Percentiles rank a stretch among this genome's conserved stretches.
Conservation (phyloP, 1,284 basidiomycete genomes). For the Mixia osmundae region DNA sequence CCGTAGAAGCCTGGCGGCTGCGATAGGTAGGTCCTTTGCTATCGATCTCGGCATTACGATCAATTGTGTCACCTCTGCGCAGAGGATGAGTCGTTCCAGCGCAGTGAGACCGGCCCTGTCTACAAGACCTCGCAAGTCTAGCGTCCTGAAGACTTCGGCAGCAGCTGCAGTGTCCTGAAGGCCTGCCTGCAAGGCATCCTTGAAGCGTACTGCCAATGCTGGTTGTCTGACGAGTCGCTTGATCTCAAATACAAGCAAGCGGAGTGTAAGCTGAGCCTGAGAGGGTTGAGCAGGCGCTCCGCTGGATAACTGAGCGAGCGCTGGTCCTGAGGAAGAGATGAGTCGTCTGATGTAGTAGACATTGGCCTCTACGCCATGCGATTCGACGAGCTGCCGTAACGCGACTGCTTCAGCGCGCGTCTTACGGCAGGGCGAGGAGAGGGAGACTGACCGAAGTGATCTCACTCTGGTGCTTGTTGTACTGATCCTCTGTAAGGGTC, state of each 20-base stretch:
- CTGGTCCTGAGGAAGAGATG: conserved; percentile 37
- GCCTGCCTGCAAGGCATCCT: conserved; percentile 47
- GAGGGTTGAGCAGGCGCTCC: conserved; percentile 8
- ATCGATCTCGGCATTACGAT: no score
- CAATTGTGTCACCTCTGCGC: conserved; percentile 14
- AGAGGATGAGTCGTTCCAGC: conserved; percentile 5
- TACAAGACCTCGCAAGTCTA: conserved; percentile 4
- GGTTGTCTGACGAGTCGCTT: conserved; percentile 66
- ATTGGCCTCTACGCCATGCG: conserved; percentile 83
- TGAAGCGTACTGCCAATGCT: conserved; percentile 56
- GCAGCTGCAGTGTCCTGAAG: conserved; percentile 9
- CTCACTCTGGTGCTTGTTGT: conserved; percentile 68
- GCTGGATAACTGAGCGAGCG: background rate
- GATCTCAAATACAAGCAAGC: conserved; percentile 60
- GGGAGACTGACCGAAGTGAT: conserved; percentile 33
- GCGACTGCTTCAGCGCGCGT: background rate
- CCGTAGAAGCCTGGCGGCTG: no score
- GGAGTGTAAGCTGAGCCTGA: conserved; percentile 41
- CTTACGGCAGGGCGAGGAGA: background rate
- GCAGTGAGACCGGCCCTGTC: conserved; percentile 3
- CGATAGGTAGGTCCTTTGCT: no score
- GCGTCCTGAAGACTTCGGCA: conserved; percentile 5
- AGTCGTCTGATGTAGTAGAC: conserved; percentile 83
- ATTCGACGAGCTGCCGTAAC: conserved; percentile 52
- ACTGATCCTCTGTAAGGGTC: conserved; percentile 81